Base-by-base conservation (phyloP, 495 filamentous ascomycete species). In the Penicillium psychrofluorescens region DNA sequence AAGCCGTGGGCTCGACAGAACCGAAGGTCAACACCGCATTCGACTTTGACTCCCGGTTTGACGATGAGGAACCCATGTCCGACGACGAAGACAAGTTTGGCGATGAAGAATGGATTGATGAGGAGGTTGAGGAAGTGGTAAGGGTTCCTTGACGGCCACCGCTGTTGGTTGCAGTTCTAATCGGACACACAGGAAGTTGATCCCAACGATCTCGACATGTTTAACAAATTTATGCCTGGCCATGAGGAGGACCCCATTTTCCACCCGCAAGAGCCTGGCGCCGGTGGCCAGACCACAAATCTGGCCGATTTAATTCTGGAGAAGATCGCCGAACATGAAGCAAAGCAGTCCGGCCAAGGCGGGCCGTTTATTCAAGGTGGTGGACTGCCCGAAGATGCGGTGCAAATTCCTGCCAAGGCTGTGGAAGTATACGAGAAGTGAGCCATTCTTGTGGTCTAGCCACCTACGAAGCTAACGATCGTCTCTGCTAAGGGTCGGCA, bases 351-450 rank as follows among this genome's bases (percentile, higher is more conserved):
- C 7, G 57, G 68, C 10, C 41, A 68, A 49, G 44, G 58, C 13
- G 43, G 58, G 40, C 58, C 70, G 5, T 50, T 56, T 46, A 56
- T 71, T 27, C 68, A 76, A 39, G 75, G 71, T 33, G 72, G 66
- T 43, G 71, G 73, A 30, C 43, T 61, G n/a, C 68, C 78, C 11
- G 84, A 91, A 37, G 88, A 90, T 53, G 84, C 86, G n/a, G 80
- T 85, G 36, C 81, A 90, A 59, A 72, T 99, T 43, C 88, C 88
- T 2, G 83, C 85, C 4, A 97, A 95, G 63, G 86, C 95, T 8
- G 75, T 95, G 8, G 91, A 97, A 67, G 91, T 95, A 32, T 97
- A 90, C 56, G 81, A 84, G 44, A 94, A 95, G 85, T 88, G 75
- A 50, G 78, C 64, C 13, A 40, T 33, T 31, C 38, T 38, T 29